Conservation (phyloP, 2,329 filamentous ascomycete species). For the Grosmannia serpens region DNA sequence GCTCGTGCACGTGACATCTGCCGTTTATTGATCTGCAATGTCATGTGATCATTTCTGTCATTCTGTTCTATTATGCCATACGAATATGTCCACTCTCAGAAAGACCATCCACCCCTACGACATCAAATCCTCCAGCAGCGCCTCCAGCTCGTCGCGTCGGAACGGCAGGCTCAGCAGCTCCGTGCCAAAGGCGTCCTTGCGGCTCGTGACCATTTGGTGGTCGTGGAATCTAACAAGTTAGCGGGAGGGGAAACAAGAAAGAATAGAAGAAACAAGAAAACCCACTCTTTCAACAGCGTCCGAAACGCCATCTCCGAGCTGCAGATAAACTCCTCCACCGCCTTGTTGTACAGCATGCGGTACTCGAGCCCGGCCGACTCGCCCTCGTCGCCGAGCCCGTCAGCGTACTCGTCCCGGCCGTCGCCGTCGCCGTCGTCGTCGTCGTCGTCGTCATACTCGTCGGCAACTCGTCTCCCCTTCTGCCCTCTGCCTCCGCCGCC, state of each 20-base stretch:
- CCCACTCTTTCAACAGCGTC: conserved; percentile 82
- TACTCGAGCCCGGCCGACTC: conserved; percentile 74
- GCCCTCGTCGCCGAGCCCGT: conserved; percentile 35
- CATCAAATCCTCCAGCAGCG: conserved; percentile 66
- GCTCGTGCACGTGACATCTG: no score
- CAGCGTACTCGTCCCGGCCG: conserved; percentile 88
- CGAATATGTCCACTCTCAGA: background rate
- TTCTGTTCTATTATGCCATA: background rate
- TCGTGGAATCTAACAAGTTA: conserved; percentile 64
- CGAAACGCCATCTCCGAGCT: conserved; percentile 93
- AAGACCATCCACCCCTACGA: conserved; percentile 13
- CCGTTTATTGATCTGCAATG: no score
- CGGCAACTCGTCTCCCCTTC: conserved; percentile 30
- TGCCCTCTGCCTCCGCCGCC: conserved; percentile 21
- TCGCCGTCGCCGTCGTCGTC: conserved; percentile 54
- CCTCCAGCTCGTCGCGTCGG: conserved; percentile 76
- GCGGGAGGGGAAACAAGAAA: conserved; percentile 11
- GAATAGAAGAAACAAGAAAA: conserved; percentile 8
- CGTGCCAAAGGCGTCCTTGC: conserved; percentile 73
- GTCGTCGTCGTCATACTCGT: conserved; percentile 76
- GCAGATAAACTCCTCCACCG: conserved; percentile 92
- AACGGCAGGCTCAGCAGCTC: conserved; percentile 82
- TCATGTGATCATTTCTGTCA: background rate
- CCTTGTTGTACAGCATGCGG: conserved; percentile 83
- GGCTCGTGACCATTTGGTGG: conserved; percentile 90